phyloP scores from a whole-genome alignment of 2,329 filamentous ascomycete species.

The Beauveria caledonica region DNA sequence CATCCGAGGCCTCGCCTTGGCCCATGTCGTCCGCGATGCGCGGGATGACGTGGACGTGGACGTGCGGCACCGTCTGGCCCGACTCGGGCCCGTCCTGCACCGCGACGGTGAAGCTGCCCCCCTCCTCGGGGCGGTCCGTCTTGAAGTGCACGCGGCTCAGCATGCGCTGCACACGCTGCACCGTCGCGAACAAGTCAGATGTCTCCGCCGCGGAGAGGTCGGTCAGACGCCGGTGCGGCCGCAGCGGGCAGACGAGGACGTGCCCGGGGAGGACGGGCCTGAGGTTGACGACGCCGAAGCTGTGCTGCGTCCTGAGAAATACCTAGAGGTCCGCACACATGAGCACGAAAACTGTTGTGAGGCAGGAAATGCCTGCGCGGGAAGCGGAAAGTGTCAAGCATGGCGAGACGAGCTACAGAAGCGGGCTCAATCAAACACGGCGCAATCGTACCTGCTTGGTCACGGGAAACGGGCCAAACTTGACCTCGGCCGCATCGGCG shows the following conservation, averaged over 20 bases:
- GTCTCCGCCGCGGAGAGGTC: conserved; percentile 67
- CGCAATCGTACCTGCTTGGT: conserved; percentile 56
- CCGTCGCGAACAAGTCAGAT: conserved; percentile 75
- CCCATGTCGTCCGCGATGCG: conserved; percentile 49
- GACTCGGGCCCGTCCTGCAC: conserved; percentile 89
- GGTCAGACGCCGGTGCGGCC: conserved; percentile 60
- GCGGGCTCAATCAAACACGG: not conserved
- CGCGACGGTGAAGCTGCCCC: conserved; percentile 78
- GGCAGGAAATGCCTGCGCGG: too few relatives aligned
- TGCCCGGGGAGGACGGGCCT: conserved; percentile 92
- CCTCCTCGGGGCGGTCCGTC: conserved; percentile 43
- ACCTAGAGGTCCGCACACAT: conserved; percentile 45
- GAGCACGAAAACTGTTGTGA: not conserved
- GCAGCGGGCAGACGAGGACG: conserved; percentile 76
- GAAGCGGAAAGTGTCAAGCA: too few relatives aligned
- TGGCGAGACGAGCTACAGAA: not conserved
- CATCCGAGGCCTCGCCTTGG: conserved; percentile 42
- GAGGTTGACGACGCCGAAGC: conserved; percentile 88
- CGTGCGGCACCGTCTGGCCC: conserved; percentile 88
- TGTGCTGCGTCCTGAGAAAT: conserved; percentile 72
- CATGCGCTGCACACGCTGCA: conserved; percentile 74
- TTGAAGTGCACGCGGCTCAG: conserved; percentile 52
- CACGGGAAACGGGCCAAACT: conserved; percentile 71
- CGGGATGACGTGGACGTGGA: conserved; percentile 89
- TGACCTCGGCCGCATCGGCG: conserved; percentile 30